Evolutionary conservation across 108 stramenopile genomes (phyloP).

Genomic region (Aurantiochytrium sp.): DNA sequence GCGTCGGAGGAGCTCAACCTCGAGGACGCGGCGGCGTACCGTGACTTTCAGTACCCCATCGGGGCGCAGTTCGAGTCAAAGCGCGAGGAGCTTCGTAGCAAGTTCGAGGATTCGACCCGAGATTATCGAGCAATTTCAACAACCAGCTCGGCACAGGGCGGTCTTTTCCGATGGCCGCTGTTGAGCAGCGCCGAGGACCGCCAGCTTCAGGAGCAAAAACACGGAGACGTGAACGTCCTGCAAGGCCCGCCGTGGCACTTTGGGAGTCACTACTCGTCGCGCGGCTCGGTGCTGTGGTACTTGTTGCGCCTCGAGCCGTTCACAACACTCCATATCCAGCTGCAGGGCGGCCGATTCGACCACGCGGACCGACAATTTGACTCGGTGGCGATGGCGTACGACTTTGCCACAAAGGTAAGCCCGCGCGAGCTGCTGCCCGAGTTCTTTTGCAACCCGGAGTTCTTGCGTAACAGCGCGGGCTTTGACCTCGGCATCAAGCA

Average conservation of each 20-base stretch:
- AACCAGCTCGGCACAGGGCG: background rate
- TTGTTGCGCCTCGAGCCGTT: conserved; percentile 79
- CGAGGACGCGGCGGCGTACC: conserved; percentile 18
- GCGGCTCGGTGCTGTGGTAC: conserved; percentile 82
- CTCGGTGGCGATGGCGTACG: conserved; percentile 63
- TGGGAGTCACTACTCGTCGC: conserved; percentile 90
- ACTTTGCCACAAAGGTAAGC: background rate
- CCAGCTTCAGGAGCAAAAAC: conserved; percentile 13
- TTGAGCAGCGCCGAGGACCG: background rate
- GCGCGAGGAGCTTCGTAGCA: background rate
- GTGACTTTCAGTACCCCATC: conserved; percentile 42
- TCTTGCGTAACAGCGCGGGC: conserved; percentile 75
- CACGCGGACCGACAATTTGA: conserved; percentile 88
- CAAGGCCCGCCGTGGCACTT: conserved; percentile 65
- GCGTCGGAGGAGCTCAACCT: conserved; percentile 28
- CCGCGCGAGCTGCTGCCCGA: conserved; percentile 93
- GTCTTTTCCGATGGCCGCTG: background rate
- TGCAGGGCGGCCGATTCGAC: conserved; percentile 91
- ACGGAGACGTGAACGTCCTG: conserved; percentile 35
- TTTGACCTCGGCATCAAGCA: conserved; percentile 83
- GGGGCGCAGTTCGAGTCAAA: conserved; percentile 36
- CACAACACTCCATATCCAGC: conserved; percentile 75
- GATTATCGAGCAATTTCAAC: background rate
- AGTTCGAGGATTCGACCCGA: background rate
- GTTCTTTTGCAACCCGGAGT: conserved; percentile 91